These are phyloP conservation scores for Xanthoconium stramineum DNA, from an alignment of 768 basidiomycete genomes.

Conservation along the genomic window DNA sequence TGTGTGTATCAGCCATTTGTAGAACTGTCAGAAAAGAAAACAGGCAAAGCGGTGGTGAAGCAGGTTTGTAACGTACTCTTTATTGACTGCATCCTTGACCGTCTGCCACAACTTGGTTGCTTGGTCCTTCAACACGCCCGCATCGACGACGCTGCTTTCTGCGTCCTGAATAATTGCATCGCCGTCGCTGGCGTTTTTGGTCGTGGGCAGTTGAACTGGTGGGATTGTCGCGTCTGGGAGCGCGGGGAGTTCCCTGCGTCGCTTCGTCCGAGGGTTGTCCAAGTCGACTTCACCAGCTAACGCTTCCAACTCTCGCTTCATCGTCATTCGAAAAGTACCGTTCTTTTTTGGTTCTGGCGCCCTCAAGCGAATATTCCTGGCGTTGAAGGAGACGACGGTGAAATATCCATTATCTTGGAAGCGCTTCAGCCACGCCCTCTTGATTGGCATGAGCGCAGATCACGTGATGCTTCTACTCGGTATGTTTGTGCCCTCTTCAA, in stretches of 20 bases:
- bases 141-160: conserved; percentile 27
- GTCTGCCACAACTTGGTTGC: conserved; percentile 73
- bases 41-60: conserved; percentile 36
- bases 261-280: conserved; percentile 49
- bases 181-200: conserved; percentile 27
- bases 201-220: conserved; percentile 31
- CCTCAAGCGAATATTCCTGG: conserved; percentile 27
- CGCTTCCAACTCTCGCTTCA: conserved; percentile 50
- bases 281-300: conserved; percentile 37
- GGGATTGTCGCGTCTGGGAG: conserved; percentile 40
- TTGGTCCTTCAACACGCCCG: conserved; percentile 51
- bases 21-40: conserved; percentile 42
- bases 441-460: conserved; percentile 19
- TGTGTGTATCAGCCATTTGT: conserved; percentile 28
- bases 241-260: conserved; percentile 43
- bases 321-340: conserved; percentile 34
- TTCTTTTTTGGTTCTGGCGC: conserved; percentile 13
- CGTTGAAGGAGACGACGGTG: conserved; percentile 27
- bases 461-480: conserved; percentile 24
- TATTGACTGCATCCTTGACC: conserved; percentile 79
- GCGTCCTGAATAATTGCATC: conserved; percentile 16
- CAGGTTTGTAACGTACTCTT: conserved; percentile 72
- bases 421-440: conserved; percentile 21
- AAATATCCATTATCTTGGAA: conserved; percentile 34
- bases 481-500: neutral